Base-by-base conservation (phyloP, 2,329 filamentous ascomycete species). In the Aspergillus transmontanensis region DNA sequence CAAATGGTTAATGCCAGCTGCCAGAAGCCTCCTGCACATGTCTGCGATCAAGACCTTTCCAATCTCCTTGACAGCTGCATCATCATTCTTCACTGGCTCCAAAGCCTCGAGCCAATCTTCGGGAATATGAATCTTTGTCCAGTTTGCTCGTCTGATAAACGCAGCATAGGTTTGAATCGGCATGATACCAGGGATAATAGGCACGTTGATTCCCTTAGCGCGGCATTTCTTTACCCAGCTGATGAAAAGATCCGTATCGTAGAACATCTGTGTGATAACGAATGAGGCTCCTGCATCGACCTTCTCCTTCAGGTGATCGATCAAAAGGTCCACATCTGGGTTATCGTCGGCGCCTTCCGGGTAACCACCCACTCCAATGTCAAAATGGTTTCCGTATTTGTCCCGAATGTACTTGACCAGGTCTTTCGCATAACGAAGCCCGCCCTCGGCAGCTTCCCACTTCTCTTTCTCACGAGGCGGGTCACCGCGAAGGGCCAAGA, bases 241-340 rank as follows among this genome's bases (percentile, higher is more conserved):
- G 59, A 98, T 80, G 80, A 99, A 99, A 75, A 95, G 94, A 73
- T 99, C 94, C 57, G 88, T 94, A 74, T 99, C 94, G 83, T 99
- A 99, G 81, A 98, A 98, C 95, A 99, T 99, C 81, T 99, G 95
- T 0, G 95, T 98, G 59, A 99, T 92, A 67, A 99, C 91, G 76
- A 98, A 99, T 7, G 91, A 90, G 66, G 90, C 94, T 58, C 95
- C 95, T 63, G 92, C 92, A 76, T 99, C 95, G 39, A 98, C 90
- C 83, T 99, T 99, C 79, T 98, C 91, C 82, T 98, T 98, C 74
- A 99, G 81, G 77, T 98, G 95, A 68, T 95, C 90, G 67, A 99
- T 87, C 72, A 99, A 85, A 64, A 87, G 80, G 54, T 97, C 93
- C 59, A 93, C 90, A 73, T 97, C 89, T 71, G 92, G 88, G 76